phyloP scores from a whole-genome alignment of 345 rosid species.

The Rhodamnia rubescens region DNA sequence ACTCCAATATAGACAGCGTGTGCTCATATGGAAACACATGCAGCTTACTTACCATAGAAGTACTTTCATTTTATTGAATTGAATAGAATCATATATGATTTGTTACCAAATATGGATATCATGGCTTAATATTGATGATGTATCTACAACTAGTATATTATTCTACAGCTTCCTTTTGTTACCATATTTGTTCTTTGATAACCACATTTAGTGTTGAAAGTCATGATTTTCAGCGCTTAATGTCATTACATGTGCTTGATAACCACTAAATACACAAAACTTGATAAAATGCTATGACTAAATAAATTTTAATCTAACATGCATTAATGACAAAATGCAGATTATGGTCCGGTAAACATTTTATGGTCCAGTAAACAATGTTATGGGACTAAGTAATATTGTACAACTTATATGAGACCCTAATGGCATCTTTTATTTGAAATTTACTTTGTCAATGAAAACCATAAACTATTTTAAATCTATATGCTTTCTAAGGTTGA shows the following conservation, averaged over 20 bases:
- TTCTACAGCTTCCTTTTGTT: neutral
- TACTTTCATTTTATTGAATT: too few relatives aligned
- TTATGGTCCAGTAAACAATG: neutral
- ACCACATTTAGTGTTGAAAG: too few relatives aligned
- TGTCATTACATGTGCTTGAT: too few relatives aligned
- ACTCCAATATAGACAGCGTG: too few relatives aligned
- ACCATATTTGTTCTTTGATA: neutral
- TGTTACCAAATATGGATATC: neutral
- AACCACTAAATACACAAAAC: neutral
- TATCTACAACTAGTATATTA: neutral
- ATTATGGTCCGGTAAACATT: neutral
- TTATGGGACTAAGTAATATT: too few relatives aligned
- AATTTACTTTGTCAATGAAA: neutral
- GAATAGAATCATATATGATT: too few relatives aligned
- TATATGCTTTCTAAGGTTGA: neutral
- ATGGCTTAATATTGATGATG: neutral
- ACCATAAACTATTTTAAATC: neutral
- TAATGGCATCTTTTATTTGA: too few relatives aligned
- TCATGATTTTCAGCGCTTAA: too few relatives aligned
- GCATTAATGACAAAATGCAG: neutral
- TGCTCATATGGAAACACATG: too few relatives aligned
- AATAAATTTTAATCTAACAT: too few relatives aligned
- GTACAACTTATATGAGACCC: too few relatives aligned
- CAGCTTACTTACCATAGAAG: too few relatives aligned
- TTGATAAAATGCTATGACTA: neutral